Percentiles rank a stretch among this genome's conserved stretches.
Conservation (phyloP, 1,284 basidiomycete genomes). For the Puccinia triticina region DNA sequence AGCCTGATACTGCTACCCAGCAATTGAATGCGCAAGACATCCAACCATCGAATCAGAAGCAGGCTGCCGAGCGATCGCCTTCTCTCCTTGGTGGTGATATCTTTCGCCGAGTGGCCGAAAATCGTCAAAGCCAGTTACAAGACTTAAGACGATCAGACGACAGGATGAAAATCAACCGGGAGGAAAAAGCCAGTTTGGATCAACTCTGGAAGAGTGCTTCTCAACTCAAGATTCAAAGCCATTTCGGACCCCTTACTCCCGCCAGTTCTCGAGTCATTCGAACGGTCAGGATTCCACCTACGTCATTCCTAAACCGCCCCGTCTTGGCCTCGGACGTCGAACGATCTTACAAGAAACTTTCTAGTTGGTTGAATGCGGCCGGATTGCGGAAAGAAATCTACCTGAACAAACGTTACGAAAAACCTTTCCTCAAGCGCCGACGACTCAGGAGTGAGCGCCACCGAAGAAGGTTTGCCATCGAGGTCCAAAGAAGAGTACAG, state of each 20-base stretch:
- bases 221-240: conserved; percentile 36
- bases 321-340: conserved; percentile 39
- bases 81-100: conserved; percentile 14
- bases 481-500: conserved; percentile 47
- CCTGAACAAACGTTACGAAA: conserved; percentile 47
- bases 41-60: neutral
- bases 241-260: conserved; percentile 45
- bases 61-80: neutral
- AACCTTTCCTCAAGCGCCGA: conserved; percentile 47
- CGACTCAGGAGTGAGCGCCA: conserved; percentile 46
- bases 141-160: conserved; percentile 17
- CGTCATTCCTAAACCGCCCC: conserved; percentile 38
- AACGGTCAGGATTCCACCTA: conserved; percentile 36
- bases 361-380: conserved; percentile 21
- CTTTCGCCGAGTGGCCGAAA: conserved; percentile 39
- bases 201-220: conserved; percentile 39
- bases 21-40: no score
- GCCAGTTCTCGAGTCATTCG: conserved; percentile 41
- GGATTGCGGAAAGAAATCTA: conserved; percentile 33
- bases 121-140: conserved; percentile 24
- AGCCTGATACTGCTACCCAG: neutral
- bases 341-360: conserved; percentile 36
- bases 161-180: neutral
- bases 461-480: conserved; percentile 48
- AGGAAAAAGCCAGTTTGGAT: conserved; percentile 49